Evolutionary conservation across 305 asterid genomes (phyloP), one percentile per base, ranked within the genome.

Genomic region (Solanum hybrid): DNA sequence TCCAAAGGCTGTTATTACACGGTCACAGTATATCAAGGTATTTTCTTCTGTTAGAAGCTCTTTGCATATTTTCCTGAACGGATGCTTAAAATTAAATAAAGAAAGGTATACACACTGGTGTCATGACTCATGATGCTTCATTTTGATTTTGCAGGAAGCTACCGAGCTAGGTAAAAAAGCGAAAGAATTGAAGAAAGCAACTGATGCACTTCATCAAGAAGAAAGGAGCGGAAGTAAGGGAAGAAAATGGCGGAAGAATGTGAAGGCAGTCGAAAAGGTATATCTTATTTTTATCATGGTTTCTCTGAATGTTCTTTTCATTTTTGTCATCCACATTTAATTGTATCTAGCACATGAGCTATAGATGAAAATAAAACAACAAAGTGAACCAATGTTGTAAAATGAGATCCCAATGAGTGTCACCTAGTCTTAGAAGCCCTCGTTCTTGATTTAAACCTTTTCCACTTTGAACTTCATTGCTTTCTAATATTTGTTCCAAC

Each of bases 1-100:
- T 88, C 99, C 99, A 81, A 98, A 96, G 96, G 99, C 99, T 90
- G 99, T 98, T 86, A 98, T 98, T 83, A 98, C 99, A 76, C 98
- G 99, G 83, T 98, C 99, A 20, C 99, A 98, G 91, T 98, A 98
- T 95, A 98, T 97, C 92, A 98, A 96, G 99, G 99, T 97, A 93
- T 76, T 92, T 90, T n/a, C 39, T 42, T 39, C 28, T 51, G 42
- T 84, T 33, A 46, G 40, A 61, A 84, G 87, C 74, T 84, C 87
- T 84, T 83, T 11, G 33, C 88, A 33, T 61, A 33, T 61, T 61
- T 33, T n/a, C 34, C 22, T 86, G 86, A 8, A n/a, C 11, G 80
- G 87, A 90, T 88, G 77, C 7, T 86, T 11, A 31, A 85, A 86
- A 86, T 33, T 2, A 61, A 33, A 86, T 61, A 11, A 86, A 85